phyloP scores from a whole-genome alignment of 371 early-diverging fungal species.

The Mortierella sp. region DNA sequence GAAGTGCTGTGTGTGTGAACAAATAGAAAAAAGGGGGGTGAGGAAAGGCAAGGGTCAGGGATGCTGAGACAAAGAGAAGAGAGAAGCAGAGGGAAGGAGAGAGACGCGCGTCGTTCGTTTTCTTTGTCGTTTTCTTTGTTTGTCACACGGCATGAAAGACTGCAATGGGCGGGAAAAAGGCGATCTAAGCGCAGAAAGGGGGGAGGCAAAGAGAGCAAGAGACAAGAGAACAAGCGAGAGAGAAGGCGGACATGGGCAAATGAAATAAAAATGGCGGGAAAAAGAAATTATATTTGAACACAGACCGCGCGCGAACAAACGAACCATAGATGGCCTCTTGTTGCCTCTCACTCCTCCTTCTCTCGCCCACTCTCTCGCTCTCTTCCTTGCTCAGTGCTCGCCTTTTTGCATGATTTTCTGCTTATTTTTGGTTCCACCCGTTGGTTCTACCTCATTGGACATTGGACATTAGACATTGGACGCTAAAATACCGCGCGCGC shows the following conservation, averaged over 20 bases:
- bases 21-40: too few species aligned
- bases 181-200: neutral
- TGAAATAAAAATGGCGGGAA: constrained; percentile 10
- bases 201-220: too few species aligned
- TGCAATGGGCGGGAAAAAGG: neutral
- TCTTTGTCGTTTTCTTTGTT: neutral
- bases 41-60: too few species aligned
- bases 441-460: too few species aligned
- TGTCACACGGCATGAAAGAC: neutral
- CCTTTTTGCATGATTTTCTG: too few species aligned
- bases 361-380: neutral
- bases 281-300: neutral
- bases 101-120: neutral
- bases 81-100: neutral
- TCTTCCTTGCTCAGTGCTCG: neutral
- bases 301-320: too few species aligned
- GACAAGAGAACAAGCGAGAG: neutral
- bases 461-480: too few species aligned
- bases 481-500: too few species aligned
- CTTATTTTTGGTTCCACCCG: too few species aligned
- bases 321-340: neutral
- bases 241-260: too few species aligned
- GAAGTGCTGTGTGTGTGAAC: too few species aligned
- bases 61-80: neutral
- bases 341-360: neutral